phyloP scores from a whole-genome alignment of 192 early-diverging fungal genomes.

The Podila verticillata region DNA sequence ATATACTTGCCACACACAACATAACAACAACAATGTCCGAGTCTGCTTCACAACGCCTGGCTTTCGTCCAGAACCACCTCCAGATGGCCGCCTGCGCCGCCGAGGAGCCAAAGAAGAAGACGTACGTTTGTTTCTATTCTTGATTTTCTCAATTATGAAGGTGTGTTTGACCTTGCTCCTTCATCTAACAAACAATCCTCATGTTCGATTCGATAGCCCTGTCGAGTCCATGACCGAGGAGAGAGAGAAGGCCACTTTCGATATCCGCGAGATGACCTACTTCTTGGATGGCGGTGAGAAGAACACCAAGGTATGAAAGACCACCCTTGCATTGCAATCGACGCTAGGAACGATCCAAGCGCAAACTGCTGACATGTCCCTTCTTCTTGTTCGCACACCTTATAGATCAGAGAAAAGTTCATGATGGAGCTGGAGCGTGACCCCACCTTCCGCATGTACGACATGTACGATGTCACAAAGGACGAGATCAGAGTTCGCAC shows the following conservation, averaged over 20 bases:
- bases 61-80: slow-evolving; percentile 40
- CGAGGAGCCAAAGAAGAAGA: slow-evolving; percentile 41
- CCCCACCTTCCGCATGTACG: slow-evolving; percentile 81
- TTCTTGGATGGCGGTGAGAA: slow-evolving; percentile 84
- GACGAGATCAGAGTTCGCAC: slow-evolving; percentile 82
- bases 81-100: slow-evolving; percentile 41
- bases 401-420: slow-evolving; percentile 75
- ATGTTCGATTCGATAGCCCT: slow-evolving; percentile 12
- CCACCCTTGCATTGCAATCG: neutral
- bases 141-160: neutral
- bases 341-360: neutral
- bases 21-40: slow-evolving; percentile 26
- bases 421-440: slow-evolving; percentile 90
- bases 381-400: neutral
- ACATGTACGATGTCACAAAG: slow-evolving; percentile 82
- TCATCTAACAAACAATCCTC: neutral
- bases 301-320: slow-evolving; percentile 54
- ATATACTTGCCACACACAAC: too few species aligned
- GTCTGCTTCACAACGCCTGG: slow-evolving; percentile 43
- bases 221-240: slow-evolving; percentile 71
- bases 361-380: too few species aligned
- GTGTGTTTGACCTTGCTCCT: neutral
- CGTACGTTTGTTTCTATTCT: slow-evolving; percentile 21
- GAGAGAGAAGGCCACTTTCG: slow-evolving; percentile 78
- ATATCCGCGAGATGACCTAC: slow-evolving; percentile 82